Base-by-base conservation (phyloP, 768 basidiomycete species). In the Artomyces pyxidatus region DNA sequence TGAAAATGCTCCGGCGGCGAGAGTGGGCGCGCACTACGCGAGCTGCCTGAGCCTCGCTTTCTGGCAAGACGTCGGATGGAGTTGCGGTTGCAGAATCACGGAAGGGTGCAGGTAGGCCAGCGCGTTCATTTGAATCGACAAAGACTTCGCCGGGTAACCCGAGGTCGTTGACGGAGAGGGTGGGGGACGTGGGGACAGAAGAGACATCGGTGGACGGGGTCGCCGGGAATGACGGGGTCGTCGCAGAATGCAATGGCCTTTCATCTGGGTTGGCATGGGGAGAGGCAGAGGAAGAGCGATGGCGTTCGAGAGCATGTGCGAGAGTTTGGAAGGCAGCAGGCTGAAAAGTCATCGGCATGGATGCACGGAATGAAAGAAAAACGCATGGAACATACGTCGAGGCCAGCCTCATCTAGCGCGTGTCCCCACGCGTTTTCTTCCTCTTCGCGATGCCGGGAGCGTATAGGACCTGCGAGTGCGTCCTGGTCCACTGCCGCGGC, bases 91-190 rank as follows among this genome's bases (percentile, higher is more conserved):
- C 53, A 21, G 65, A 61, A 38, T 70, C 67, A 6, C 69, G 57
- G 35, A 68, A 59, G 35, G 63, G 59, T 11, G 73, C 71, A 0
- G 80, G 80, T 23, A 89, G 62, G 0, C 86, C 86, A 32, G 78
- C 80, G 42, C 71, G 75, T 62, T 89, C 87, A 42, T 73, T 62
- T 0, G 77, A 74, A 47, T 77, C 78, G 56, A 88, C 81, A 59
- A 72, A 83, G 42, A 67, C 70, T 32, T 73, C 72, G 32, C 75
- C 79, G 0, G 76, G 76, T 4, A 78, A 65, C 14, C 67, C 56
- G 56, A 41, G 50, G 7, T 37, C 40, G 38, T 11, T 42, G 17
- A 26, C 11, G 12, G n/a, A 25, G 22, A 23, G 25, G 9, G 37
- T 46, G 17, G 28, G 57, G 27, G 49, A 38, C 49, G 48, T 22